phyloP scores from a whole-genome alignment of 768 basidiomycete genomes.

The Tubosaeta sp. region DNA sequence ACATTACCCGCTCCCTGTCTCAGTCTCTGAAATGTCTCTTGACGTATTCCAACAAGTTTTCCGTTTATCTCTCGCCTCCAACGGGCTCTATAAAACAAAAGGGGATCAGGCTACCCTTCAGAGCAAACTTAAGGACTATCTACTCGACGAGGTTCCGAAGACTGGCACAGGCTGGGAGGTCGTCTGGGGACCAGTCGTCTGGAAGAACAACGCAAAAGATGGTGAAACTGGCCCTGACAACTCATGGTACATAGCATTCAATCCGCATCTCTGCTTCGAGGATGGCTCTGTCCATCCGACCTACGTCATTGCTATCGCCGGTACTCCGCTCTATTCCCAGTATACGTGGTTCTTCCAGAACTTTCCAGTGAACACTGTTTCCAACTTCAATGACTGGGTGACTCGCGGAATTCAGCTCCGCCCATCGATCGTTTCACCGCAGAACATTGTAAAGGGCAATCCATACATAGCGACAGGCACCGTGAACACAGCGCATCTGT shows the following conservation, averaged over 20 bases:
- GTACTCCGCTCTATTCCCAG: neutral
- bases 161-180: slow-evolving; percentile 1
- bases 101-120: slow-evolving; percentile 1
- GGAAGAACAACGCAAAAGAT: neutral
- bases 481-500: neutral
- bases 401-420: neutral
- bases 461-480: slow-evolving; percentile 4
- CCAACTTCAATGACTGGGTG: slow-evolving; percentile 5
- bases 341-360: slow-evolving; percentile 1
- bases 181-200: slow-evolving; percentile 9
- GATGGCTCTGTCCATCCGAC: neutral
- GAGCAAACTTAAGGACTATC: neutral
- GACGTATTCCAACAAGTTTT: slow-evolving; percentile 8
- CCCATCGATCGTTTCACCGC: neutral
- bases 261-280: neutral
- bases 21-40: neutral
- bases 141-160: neutral
- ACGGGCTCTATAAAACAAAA: neutral
- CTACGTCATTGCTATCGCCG: slow-evolving; percentile 7
- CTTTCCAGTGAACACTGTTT: neutral
- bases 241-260: slow-evolving; percentile 7
- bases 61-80: neutral
- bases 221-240: neutral
- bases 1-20: neutral
- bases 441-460: neutral